Conservation (phyloP, 768 basidiomycete genomes). For the Rhizopogon rudus region DNA sequence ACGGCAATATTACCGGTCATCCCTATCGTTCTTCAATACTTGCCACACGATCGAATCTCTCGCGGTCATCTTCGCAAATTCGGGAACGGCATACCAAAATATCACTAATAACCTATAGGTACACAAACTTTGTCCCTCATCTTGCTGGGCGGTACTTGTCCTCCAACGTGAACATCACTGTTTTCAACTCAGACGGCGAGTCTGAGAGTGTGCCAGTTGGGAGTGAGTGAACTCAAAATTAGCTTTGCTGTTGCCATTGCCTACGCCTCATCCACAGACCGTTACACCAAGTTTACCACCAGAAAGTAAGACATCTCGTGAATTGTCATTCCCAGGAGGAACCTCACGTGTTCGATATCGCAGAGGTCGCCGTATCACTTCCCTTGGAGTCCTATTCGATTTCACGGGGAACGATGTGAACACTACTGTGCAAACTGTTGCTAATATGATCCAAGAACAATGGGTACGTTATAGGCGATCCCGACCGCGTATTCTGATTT, state of each 20-base stretch:
- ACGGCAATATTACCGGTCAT: background rate
- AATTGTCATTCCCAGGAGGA: background rate
- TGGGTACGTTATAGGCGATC: conserved; percentile 49
- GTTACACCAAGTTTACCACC: conserved; percentile 71
- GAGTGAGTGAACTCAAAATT: conserved; percentile 20
- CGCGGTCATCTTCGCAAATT: too few species aligned
- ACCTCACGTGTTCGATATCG: background rate
- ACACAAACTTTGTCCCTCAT: conserved; percentile 61
- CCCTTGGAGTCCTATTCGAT: conserved; percentile 75
- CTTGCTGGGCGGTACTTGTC: conserved; percentile 74
- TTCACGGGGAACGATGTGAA: conserved; percentile 68
- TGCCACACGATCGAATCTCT: background rate
- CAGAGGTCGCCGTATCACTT: conserved; percentile 68
- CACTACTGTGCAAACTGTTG: conserved; percentile 71
- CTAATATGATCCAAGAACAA: conserved; percentile 69
- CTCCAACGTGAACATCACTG: conserved; percentile 83
- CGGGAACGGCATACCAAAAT: conserved; percentile 3
- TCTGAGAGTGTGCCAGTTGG: conserved; percentile 40
- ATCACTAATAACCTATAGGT: conserved; percentile 26
- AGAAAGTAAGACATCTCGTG: conserved; percentile 45
- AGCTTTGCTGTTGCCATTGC: conserved; percentile 20
- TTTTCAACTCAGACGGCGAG: conserved; percentile 36
- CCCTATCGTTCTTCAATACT: background rate
- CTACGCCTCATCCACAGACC: conserved; percentile 36
- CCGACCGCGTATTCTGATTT: background rate